Evolutionary conservation across 2,329 filamentous ascomycete species (phyloP).

Genomic region (Fusarium lyarnte): DNA sequence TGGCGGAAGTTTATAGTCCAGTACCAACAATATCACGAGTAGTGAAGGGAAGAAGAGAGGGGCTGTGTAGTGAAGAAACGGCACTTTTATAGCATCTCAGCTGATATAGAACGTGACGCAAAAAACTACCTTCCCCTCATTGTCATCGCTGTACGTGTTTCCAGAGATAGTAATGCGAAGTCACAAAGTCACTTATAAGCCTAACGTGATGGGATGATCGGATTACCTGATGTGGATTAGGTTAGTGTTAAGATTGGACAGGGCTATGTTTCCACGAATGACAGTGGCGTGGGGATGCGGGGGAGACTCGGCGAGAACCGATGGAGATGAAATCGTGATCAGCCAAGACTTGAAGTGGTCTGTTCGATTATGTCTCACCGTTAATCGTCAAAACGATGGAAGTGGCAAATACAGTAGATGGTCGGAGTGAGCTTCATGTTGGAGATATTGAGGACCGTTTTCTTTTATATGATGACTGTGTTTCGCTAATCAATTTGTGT

Average conservation of each 20-base stretch:
- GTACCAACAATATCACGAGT: neutral
- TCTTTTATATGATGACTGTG: neutral
- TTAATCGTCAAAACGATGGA: accelerated
- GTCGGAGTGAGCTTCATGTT: accelerated
- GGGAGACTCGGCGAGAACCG: neutral
- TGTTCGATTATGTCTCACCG: neutral
- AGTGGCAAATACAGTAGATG: too few relatives aligned
- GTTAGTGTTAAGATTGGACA: neutral
- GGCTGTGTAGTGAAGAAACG: neutral
- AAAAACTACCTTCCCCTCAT: slow-evolving; percentile 10
- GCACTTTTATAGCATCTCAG: neutral
- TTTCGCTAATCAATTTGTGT: neutral
- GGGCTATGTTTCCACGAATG: neutral
- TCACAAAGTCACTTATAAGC: slow-evolving; percentile 3
- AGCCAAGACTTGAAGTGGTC: neutral
- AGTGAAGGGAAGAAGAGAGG: neutral
- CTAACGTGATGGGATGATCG: slow-evolving; percentile 4
- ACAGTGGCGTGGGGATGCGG: neutral
- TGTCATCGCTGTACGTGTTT: neutral
- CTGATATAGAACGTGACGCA: slow-evolving; percentile 3
- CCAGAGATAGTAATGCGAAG: slow-evolving; percentile 23
- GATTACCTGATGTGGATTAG: slow-evolving; percentile 11
- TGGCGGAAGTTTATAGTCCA: neutral
- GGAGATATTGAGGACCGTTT: neutral
- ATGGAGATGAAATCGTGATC: neutral